Evolutionary conservation across 2,329 filamentous ascomycete species (phyloP).

Genomic region (Diaporthe velutina): DNA sequence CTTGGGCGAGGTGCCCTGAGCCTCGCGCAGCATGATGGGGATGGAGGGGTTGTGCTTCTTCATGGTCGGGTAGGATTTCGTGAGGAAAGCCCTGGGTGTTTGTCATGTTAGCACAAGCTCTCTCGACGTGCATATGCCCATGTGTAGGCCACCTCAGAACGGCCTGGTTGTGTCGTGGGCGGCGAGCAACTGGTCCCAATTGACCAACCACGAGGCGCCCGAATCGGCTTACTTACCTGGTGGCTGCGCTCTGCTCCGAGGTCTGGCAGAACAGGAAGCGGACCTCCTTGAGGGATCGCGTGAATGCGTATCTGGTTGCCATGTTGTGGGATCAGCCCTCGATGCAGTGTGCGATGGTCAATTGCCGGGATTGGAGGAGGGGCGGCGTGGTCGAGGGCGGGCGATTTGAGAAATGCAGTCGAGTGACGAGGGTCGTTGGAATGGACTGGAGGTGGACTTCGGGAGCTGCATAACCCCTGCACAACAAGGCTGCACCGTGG

Average conservation of each 20-base stretch:
- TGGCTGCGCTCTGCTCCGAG: conserved; percentile 88
- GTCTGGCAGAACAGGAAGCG: conserved; percentile 98
- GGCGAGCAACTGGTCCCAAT: neutral
- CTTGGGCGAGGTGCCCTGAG: conserved; percentile 83
- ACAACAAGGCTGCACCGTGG: conserved; percentile 2
- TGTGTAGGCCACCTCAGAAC: neutral
- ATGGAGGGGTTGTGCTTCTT: conserved; percentile 98
- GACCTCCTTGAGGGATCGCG: conserved; percentile 90
- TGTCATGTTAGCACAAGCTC: neutral
- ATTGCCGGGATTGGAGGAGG: conserved; percentile 42
- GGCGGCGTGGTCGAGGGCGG: too few species aligned
- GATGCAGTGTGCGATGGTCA: conserved; percentile 39
- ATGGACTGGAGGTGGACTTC: conserved; percentile 7
- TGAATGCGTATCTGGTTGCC: conserved; percentile 94
- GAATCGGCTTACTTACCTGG: conserved; percentile 72
- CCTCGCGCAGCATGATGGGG: conserved; percentile 96
- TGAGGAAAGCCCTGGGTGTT: conserved; percentile 82
- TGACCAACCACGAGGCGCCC: conserved; percentile 28
- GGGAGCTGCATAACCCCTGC: conserved; percentile 26
- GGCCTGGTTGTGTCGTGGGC: neutral
- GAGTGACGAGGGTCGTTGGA: conserved; percentile 17
- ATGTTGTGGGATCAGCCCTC: conserved; percentile 63
- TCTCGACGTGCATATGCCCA: neutral
- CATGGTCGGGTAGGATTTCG: conserved; percentile 95
- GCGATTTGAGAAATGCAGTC: neutral